These are phyloP conservation scores for Vanrija sp. DNA, from an alignment of 1,284 basidiomycete species.

Conservation along the genomic window DNA sequence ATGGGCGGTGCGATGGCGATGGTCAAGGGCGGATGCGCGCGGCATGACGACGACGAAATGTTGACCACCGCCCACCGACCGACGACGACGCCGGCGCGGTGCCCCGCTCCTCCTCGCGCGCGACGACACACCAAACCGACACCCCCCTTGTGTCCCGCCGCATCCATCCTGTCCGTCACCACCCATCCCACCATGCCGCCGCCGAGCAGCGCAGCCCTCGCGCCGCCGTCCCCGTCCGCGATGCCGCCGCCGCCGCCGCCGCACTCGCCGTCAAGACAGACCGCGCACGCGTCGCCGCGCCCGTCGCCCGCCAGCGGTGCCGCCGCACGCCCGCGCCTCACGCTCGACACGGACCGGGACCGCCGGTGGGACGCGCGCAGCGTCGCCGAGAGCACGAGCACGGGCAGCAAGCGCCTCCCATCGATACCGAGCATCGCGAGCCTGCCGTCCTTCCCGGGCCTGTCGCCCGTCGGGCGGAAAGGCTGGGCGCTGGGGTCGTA, in stretches of 20 bases:
- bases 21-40: not conserved
- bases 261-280: not conserved
- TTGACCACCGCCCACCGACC: no score
- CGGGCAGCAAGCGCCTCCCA: slow-evolving; percentile 9
- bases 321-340: slow-evolving; percentile 5
- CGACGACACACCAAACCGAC: no score
- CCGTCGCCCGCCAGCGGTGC: not conserved
- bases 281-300: not conserved
- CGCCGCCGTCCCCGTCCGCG: not conserved
- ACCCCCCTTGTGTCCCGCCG: no score
- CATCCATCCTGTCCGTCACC: not conserved
- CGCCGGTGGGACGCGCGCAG: slow-evolving; percentile 1
- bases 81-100: not conserved
- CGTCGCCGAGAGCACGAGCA: no score
- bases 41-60: not conserved
- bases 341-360: slow-evolving; percentile 4
- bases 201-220: not conserved
- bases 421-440: slow-evolving; percentile 1
- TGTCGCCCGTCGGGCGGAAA: slow-evolving; percentile 5
- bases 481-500: slow-evolving; percentile 35
- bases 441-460: not conserved
- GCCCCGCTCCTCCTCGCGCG: not conserved
- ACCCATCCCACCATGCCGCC: not conserved
- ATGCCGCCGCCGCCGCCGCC: not conserved
- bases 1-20: not conserved